phyloP scores from a whole-genome alignment of 2,329 filamentous ascomycete species.

The Colletotrichum lindemuthianum region DNA sequence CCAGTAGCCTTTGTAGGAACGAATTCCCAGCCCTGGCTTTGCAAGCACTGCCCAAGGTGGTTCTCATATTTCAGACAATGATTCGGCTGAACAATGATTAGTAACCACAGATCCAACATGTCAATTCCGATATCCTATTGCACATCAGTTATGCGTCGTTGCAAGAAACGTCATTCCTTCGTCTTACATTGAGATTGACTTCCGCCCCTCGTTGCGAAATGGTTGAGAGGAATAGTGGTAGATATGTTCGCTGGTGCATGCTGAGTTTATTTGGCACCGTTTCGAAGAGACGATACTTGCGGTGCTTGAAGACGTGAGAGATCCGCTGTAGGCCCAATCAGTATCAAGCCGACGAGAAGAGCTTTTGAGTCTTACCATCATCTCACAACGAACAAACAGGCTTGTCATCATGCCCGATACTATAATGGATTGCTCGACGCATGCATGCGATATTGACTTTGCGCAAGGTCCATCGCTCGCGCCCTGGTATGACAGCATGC shows the following conservation, averaged over 20 bases:
- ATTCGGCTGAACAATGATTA: constrained; percentile 61
- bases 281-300: constrained; percentile 62
- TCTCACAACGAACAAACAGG: constrained; percentile 55
- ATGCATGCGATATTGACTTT: constrained; percentile 40
- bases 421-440: constrained; percentile 55
- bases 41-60: constrained; percentile 58
- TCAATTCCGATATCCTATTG: constrained; percentile 53
- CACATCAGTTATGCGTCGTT: constrained; percentile 5
- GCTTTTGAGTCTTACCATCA: constrained; percentile 47
- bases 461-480: constrained; percentile 14
- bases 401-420: constrained; percentile 59
- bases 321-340: constrained; percentile 47
- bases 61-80: constrained; percentile 59
- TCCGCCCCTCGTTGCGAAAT: constrained; percentile 57
- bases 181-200: constrained; percentile 54
- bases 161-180: constrained; percentile 14
- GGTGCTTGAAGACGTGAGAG: constrained; percentile 56
- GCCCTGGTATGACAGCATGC: constrained; percentile 44
- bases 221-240: constrained; percentile 62
- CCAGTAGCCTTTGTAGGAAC: constrained; percentile 52
- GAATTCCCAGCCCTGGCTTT: constrained; percentile 53
- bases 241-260: constrained; percentile 54
- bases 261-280: constrained; percentile 50
- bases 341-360: constrained; percentile 29
- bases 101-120: constrained; percentile 62